Evolutionary conservation across 352 stramenopile genomes (phyloP).

Genomic region (Pythium brassicae): DNA sequence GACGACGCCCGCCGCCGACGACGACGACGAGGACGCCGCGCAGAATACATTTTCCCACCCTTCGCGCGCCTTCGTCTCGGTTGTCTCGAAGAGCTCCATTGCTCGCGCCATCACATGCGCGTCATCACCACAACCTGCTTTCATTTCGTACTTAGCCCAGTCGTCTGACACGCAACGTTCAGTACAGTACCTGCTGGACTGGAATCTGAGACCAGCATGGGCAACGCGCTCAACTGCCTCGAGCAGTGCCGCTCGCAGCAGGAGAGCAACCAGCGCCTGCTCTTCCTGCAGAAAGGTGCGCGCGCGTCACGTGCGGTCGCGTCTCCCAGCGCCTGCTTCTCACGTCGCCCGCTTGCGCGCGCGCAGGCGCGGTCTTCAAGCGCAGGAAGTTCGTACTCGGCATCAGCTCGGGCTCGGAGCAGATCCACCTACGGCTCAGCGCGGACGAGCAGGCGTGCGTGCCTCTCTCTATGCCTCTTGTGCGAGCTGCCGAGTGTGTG

Average conservation of each 20-base stretch:
- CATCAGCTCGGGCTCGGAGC: conserved; percentile 54
- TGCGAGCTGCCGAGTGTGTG: not conserved
- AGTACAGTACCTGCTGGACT: not conserved
- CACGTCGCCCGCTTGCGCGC: not conserved
- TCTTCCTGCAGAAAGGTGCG: conserved; percentile 72
- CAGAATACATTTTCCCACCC: conserved; percentile 8
- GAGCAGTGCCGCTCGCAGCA: conserved; percentile 67
- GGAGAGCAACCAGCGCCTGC: conserved; percentile 56
- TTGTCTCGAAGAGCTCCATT: no score
- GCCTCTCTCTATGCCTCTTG: not conserved
- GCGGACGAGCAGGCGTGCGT: conserved; percentile 52
- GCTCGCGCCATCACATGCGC: no score
- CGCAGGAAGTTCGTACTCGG: conserved; percentile 75
- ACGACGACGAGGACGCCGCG: not conserved
- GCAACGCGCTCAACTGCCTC: conserved; percentile 78
- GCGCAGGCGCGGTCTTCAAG: conserved; percentile 56
- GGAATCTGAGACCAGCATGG: conserved; percentile 25
- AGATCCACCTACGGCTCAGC: conserved; percentile 58
- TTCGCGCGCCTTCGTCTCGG: not conserved
- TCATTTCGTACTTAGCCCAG: not conserved
- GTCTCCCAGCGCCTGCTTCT: not conserved
- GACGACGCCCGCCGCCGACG: conserved; percentile 1
- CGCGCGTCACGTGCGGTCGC: not conserved
- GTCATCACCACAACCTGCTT: not conserved
- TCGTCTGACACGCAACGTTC: no score